Base-by-base conservation (phyloP, 768 basidiomycete species). In the Clitopilus passeckerianus region DNA sequence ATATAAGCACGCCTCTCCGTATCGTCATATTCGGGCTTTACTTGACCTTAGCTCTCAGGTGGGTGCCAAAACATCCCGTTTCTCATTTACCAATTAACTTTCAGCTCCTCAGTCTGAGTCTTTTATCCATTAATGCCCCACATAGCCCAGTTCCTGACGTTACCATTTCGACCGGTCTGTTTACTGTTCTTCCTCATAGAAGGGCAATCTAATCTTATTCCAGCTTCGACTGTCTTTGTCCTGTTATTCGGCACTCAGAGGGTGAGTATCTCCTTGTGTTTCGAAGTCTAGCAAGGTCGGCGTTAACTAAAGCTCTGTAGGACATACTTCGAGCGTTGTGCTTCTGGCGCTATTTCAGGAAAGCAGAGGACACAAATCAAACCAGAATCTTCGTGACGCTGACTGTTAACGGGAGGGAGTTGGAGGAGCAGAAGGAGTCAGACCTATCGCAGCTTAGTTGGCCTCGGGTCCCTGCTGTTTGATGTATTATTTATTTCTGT, bases 231-330 rank as follows among this genome's bases (percentile, higher is more conserved):
- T 2, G 69, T 77, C 23, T 65, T 78, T 12, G 67, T 81, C n/a
- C 27, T 81, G 34, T 75, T 80, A 44, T 83, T 83, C 63, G 80
- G 72, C 1, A 78, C 80, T 0, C 80, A 81, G 63, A 68, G 57
- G 54, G 79, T 76, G 67, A 57, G 68, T 24, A 16, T 46, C n/a
- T n/a, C n/a, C n/a, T n/a, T n/a, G n/a, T n/a, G 43, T 34, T 54
- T 34, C 33, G 34, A 16, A 22, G 57, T 27, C 37, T 55, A 14
- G 12, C 14, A n/a, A 24, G 7, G 9, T 24, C 58, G 18, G 7
- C 18, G 16, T 43, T 41, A 35, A 18, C 60, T 12, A 27, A 23
- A 30, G 1, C 24, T 44, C 16, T 16, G 5, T 33, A 76, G 75
- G 79, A 80, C 61, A 73, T 80, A 57, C 55, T 77, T 2, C 63